Base-by-base conservation (phyloP, 768 basidiomycete species). In the Suillus spraguei region DNA sequence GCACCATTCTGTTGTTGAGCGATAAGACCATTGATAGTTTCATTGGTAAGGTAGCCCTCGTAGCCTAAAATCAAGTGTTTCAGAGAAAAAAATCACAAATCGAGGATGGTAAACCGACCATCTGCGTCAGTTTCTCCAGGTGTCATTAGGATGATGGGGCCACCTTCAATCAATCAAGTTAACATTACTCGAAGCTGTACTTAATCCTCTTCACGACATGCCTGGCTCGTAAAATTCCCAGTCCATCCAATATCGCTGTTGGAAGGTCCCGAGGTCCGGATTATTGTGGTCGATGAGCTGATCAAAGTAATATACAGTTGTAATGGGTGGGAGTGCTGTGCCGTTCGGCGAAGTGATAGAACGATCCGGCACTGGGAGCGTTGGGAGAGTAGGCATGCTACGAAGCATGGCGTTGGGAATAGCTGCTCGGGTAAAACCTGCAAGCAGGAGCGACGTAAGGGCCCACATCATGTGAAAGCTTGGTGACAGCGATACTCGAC, bases 181-280 rank as follows among this genome's bases (percentile, higher is more conserved):
- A n/a, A 35, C 5, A 32, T 35, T 33, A 53, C 3, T 20, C 32
- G 6, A 53, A 35, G 33, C 11, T 50, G 10, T 6, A 53, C 32
- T 35, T 20, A 7, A 53, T 33, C 10, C 5, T 53, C 10, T 3
- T 53, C 32, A n/a, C 17, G n/a, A 42, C 39, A 58, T 61, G 82
- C 85, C 83, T 36, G 75, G 64, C 71, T 87, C 77, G 66, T 91
- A 91, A 68, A 80, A 89, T 71, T 91, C 86, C 73, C 80, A 88
- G 33, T 85, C 84, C 64, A 84, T 80, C 88, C 88, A 91, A 72
- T 82, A 91, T 44, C 90, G 83, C 74, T 91, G 90, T 70, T 85
- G 79, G 76, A 92, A 92, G 20, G 89, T 91, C 17, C 90, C 90
- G 24, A 84, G 76, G 38, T 80, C 76, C 14, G 87, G 86, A 66